phyloP scores from a whole-genome alignment of 176 grass and related monocot genomes.

The Phyllostachys edulis region DNA sequence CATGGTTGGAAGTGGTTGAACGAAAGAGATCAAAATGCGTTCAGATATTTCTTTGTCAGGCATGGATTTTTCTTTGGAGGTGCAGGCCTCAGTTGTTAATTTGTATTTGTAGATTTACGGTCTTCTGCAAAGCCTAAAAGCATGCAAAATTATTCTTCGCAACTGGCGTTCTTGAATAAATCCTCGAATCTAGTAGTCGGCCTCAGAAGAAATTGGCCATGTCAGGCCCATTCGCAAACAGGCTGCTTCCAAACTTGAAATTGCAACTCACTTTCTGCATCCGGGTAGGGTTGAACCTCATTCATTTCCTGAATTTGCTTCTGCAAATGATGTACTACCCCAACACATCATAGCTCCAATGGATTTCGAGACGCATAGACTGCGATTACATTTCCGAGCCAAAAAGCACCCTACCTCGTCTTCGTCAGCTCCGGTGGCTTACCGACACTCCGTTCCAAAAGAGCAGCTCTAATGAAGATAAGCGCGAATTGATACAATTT shows the following conservation, averaged over 20 bases:
- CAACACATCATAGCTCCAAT: neutral
- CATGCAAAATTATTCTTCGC: neutral
- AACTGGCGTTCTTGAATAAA: neutral
- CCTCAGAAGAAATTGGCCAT: neutral
- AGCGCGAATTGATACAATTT: neutral
- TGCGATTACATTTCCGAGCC: neutral
- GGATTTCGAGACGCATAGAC: neutral
- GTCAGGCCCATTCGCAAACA: neutral
- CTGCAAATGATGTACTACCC: neutral
- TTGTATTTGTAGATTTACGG: neutral
- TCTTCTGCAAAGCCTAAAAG: neutral
- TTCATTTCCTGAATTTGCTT: neutral
- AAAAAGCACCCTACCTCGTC: neutral
- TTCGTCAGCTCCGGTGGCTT: neutral
- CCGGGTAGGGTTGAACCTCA: neutral
- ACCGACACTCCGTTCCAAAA: neutral
- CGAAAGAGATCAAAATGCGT: neutral
- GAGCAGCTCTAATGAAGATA: constrained; percentile 24
- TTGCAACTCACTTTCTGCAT: neutral
- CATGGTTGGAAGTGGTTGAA: constrained; percentile 21
- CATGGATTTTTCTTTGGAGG: neutral
- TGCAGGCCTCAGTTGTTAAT: neutral
- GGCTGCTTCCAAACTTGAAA: neutral
- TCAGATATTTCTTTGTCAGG: neutral
- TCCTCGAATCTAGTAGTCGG: neutral